phyloP scores from a whole-genome alignment of 441 rosid genomes.

The Gossypium trilobum region DNA sequence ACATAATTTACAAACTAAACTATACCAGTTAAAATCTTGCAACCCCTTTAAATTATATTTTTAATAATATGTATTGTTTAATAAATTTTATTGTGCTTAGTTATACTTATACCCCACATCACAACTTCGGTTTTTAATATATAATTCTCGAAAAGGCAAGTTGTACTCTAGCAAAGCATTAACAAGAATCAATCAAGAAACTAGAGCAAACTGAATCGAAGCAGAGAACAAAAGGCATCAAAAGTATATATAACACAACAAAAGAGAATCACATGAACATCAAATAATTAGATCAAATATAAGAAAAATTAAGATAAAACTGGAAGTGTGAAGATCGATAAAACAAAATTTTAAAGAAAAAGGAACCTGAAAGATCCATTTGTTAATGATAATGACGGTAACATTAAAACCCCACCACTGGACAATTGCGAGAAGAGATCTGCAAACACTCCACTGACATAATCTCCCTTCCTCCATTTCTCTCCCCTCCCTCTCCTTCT shows the following conservation, averaged over 20 bases:
- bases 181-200: conserved; percentile 1
- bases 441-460: conserved; percentile 54
- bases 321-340: conserved; percentile 5
- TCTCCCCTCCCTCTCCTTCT: conserved; percentile 16
- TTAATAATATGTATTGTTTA: background rate
- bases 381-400: conserved; percentile 92
- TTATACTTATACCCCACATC: background rate
- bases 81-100: background rate
- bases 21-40: background rate
- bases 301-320: conserved; percentile 11
- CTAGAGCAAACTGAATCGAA: background rate
- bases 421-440: conserved; percentile 84
- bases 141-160: too few species aligned
- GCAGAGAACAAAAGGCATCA: background rate
- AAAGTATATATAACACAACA: background rate
- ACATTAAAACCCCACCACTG: conserved; percentile 98
- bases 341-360: background rate
- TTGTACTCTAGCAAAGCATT: background rate
- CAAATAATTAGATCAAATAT: background rate
- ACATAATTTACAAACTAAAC: background rate
- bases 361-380: conserved; percentile 97
- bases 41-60: background rate
- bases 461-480: conserved; percentile 60
- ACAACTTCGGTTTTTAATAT: background rate
- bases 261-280: background rate